Percentiles rank a stretch among this genome's conserved stretches.
These are phyloP conservation scores for Trichophaea hybrida DNA, from an alignment of 2,329 filamentous ascomycete genomes.

Conservation along the genomic window DNA sequence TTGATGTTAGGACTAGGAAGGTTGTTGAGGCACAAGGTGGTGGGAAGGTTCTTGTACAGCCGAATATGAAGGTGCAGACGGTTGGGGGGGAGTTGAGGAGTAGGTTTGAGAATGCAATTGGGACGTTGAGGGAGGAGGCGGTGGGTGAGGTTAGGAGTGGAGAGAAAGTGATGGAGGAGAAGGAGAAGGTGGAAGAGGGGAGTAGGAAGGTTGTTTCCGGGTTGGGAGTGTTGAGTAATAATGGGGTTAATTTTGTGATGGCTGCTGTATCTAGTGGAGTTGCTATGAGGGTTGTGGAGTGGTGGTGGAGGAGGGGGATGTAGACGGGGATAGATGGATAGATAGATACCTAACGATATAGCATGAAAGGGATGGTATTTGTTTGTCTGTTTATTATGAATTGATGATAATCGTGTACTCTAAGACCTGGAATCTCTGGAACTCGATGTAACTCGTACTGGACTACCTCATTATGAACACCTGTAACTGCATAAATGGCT, in stretches of 20 bases:
- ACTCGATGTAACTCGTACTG: no score
- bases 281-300: slow-evolving; percentile 49
- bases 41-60: slow-evolving; percentile 38
- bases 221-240: slow-evolving; percentile 74
- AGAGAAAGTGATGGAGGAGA: slow-evolving; percentile 29
- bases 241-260: slow-evolving; percentile 90
- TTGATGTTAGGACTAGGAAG: slow-evolving; percentile 69
- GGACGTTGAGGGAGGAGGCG: slow-evolving; percentile 1
- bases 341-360: not conserved
- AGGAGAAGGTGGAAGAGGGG: slow-evolving; percentile 38
- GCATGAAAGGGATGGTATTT: not conserved
- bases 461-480: no score
- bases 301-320: not conserved
- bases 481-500: no score
- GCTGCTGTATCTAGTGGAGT: slow-evolving; percentile 64
- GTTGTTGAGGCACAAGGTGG: slow-evolving; percentile 69
- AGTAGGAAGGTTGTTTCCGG: slow-evolving; percentile 47
- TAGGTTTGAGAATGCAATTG: slow-evolving; percentile 27
- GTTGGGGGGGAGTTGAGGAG: not conserved
- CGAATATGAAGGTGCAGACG: slow-evolving; percentile 17
- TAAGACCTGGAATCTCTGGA: no score
- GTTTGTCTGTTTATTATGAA: not conserved
- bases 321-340: not conserved
- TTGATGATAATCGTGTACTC: not conserved
- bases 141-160: slow-evolving; percentile 25